Evolutionary conservation across 345 rosid genomes (phyloP), one percentile per base, ranked within the genome.

Genomic region (Laguncularia racemosa): DNA sequence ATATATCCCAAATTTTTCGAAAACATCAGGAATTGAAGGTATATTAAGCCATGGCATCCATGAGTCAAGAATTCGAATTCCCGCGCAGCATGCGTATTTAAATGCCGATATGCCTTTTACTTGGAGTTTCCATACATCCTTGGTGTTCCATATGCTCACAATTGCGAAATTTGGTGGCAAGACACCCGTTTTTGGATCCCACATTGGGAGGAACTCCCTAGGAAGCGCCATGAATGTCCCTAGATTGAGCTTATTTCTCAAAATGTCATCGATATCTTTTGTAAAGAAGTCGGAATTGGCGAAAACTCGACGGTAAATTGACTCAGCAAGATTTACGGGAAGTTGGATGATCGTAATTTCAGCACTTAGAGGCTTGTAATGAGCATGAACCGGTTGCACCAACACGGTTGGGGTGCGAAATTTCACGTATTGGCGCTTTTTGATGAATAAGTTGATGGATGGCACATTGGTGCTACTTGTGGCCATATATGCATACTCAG

Each of bases 341-440:
- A 84, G 62, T 14, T 38, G 69, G 48, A 78, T 26, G 16, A 85
- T 74, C 0, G 83, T 10, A 1, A 69, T 38, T 49, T n/a, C 71
- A 2, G 79, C 67, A 48, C 67, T 47, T 16, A 77, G 12, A 0
- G 73, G 62, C 53, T 82, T 72, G 61, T 61, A 61, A 53, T 89
- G 93, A 13, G 85, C 93, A 28, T 85, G 88, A 47, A 89, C 88
- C 5, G 96, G 96, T 50, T 86, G 85, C 52, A 85, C 87, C 61
- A 84, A 57, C 78, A 85, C 59, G 8, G 80, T 64, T 0, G 77
- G 95, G 38, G 84, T 75, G 1, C 84, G 77, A 52, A 82, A 84
- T 57, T 84, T 83, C 46, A 61, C 60, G 71, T 83, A 89, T 3
- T 63, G 64, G 28, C 73, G 78, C 63, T 75, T 81, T 48, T 63